These are phyloP conservation scores for Brasilioporus rufonigricans DNA, from an alignment of 768 basidiomycete species.

Conservation along the genomic window DNA sequence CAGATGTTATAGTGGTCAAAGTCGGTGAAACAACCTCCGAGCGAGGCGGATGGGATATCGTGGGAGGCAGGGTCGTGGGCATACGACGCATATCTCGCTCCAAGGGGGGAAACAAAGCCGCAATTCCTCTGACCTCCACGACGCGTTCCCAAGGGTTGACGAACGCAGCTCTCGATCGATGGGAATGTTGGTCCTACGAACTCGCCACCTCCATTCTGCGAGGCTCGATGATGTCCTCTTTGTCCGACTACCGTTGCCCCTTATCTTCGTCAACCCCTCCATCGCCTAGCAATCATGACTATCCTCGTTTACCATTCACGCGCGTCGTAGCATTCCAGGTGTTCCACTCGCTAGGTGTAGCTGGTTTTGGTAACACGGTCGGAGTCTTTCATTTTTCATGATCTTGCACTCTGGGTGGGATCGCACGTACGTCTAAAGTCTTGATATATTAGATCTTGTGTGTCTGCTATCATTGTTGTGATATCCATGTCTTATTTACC, in stretches of 20 bases:
- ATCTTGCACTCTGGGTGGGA: constrained; percentile 2
- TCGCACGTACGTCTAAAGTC: background rate
- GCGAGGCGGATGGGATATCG: constrained; percentile 75
- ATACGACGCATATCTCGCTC: constrained; percentile 63
- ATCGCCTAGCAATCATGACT: constrained; percentile 12
- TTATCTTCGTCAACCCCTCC: constrained; percentile 6
- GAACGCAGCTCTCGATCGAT: constrained; percentile 65
- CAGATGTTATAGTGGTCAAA: constrained; percentile 52
- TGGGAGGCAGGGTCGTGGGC: constrained; percentile 58
- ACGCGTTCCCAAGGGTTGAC: constrained; percentile 46
- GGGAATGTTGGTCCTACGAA: constrained; percentile 84
- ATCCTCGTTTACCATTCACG: constrained; percentile 77
- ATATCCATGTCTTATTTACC: constrained; percentile 22
- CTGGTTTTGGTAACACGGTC: constrained; percentile 76
- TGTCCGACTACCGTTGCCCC: constrained; percentile 31
- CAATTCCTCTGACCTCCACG: constrained; percentile 12
- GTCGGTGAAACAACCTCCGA: constrained; percentile 62
- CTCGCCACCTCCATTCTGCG: constrained; percentile 46
- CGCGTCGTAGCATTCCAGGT: constrained; percentile 61
- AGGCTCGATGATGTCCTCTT: constrained; percentile 49
- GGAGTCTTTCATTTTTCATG: constrained; percentile 27
- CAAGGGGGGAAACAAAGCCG: constrained; percentile 30
- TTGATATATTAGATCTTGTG: constrained; percentile 10
- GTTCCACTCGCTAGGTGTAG: constrained; percentile 50
- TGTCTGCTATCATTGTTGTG: constrained; percentile 18